Percentiles rank a stretch among this genome's conserved stretches.
Conservation (phyloP, 1,139 yeast genomes). For the Pichia sp. region DNA sequence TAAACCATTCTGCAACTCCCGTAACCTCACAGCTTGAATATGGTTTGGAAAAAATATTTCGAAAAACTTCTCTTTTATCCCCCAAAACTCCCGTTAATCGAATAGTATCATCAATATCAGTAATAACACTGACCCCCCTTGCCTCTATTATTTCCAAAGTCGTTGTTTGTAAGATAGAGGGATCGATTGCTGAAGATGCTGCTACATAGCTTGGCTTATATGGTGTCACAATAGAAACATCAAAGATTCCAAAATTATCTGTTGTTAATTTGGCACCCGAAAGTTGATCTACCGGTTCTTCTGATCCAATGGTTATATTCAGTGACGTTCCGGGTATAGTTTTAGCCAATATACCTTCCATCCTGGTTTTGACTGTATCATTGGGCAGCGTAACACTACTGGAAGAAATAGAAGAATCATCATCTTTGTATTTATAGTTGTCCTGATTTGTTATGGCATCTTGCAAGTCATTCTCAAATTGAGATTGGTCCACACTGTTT, state of each 20-base stretch:
- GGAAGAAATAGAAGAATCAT: slow-evolving; percentile 24
- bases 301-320: slow-evolving; percentile 50
- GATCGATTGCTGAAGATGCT: slow-evolving; percentile 41
- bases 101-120: slow-evolving; percentile 94
- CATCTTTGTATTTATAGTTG: slow-evolving; percentile 15
- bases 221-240: slow-evolving; percentile 42
- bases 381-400: slow-evolving; percentile 26
- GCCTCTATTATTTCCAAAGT: slow-evolving; percentile 42
- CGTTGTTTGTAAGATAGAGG: slow-evolving; percentile 43
- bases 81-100: slow-evolving; percentile 87
- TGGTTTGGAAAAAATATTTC: slow-evolving; percentile 68
- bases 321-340: slow-evolving; percentile 52
- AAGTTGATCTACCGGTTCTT: slow-evolving; percentile 29
- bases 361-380: slow-evolving; percentile 48
- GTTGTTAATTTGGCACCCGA: slow-evolving; percentile 37
- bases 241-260: slow-evolving; percentile 60
- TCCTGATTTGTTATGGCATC: slow-evolving; percentile 30
- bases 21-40: slow-evolving; percentile 65
- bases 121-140: slow-evolving; percentile 67
- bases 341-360: slow-evolving; percentile 57
- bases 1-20: slow-evolving; percentile 70
- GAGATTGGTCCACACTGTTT: slow-evolving; percentile 28
- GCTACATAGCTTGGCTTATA: slow-evolving; percentile 54
- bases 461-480: slow-evolving; percentile 35
- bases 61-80: slow-evolving; percentile 75